Percentiles rank a stretch among this genome's conserved stretches.
phyloP scores from a whole-genome alignment of 2,329 filamentous ascomycete genomes.

The Coniochaeta sp. region DNA sequence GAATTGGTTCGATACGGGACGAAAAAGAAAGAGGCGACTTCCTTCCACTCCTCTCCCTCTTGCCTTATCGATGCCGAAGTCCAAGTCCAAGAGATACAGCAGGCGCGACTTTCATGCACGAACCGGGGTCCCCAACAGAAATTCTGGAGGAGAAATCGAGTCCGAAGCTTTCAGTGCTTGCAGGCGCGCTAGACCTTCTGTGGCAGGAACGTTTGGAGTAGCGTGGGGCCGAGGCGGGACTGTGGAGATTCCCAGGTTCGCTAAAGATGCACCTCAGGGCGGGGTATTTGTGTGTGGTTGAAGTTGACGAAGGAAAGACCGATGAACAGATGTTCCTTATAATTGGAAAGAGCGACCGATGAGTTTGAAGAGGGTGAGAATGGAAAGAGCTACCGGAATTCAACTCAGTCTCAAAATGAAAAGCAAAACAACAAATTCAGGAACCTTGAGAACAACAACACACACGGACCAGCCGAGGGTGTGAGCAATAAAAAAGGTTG shows the following conservation, averaged over 20 bases:
- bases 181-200: background rate
- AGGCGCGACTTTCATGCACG: background rate
- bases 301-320: too few relatives aligned
- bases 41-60: background rate
- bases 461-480: too few relatives aligned
- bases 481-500: background rate
- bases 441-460: too few relatives aligned
- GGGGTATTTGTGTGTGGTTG: too few relatives aligned
- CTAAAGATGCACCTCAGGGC: background rate
- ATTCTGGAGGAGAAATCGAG: background rate
- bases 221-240: too few relatives aligned
- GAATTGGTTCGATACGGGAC: background rate
- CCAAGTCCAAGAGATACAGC: too few relatives aligned
- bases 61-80: background rate
- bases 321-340: too few relatives aligned
- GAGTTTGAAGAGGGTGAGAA: too few relatives aligned
- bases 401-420: too few relatives aligned
- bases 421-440: too few relatives aligned
- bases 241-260: background rate
- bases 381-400: too few relatives aligned
- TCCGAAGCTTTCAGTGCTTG: background rate
- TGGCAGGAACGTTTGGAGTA: background rate
- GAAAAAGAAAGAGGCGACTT: background rate
- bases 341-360: too few relatives aligned
- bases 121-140: background rate